Evolutionary conservation across 2,329 filamentous ascomycete species (phyloP).

Genomic region (Leptographium procerum): DNA sequence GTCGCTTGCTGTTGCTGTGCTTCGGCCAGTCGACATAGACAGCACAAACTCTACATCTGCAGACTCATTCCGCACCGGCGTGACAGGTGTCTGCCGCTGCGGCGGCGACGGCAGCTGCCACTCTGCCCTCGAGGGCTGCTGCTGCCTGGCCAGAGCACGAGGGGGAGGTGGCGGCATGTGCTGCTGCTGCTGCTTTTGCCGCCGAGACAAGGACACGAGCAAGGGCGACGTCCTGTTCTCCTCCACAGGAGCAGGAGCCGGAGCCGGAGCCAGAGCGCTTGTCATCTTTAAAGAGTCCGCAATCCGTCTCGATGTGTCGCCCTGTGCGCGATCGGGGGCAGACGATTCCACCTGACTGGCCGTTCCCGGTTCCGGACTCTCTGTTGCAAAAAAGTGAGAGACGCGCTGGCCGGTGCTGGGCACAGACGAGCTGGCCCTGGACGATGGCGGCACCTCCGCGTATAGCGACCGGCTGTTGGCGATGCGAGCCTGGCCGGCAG

Average conservation of each 20-base stretch:
- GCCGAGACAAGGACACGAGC: neutral
- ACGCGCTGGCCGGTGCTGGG: neutral
- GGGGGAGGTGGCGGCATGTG: neutral
- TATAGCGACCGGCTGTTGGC: neutral
- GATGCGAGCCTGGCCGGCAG: no score
- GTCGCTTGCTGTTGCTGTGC: no score
- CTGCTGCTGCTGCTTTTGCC: no score
- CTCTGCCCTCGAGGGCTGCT: no score
- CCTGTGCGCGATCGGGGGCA: neutral
- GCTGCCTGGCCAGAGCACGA: no score
- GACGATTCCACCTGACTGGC: neutral
- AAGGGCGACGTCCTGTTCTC: neutral
- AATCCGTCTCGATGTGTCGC: neutral
- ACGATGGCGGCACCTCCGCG: neutral
- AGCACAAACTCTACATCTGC: neutral
- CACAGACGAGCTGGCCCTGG: neutral
- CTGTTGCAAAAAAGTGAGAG: neutral
- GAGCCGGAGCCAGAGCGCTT: no score
- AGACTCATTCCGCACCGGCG: neutral
- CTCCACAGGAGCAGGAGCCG: neutral
- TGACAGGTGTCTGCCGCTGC: neutral
- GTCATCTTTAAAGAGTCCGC: neutral
- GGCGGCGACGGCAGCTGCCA: no score
- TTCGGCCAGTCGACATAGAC: neutral
- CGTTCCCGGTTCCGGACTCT: neutral